Evolutionary conservation across 331 rosid species (phyloP), one percentile per base, ranked within the genome.

Genomic region (Malus hybrid): DNA sequence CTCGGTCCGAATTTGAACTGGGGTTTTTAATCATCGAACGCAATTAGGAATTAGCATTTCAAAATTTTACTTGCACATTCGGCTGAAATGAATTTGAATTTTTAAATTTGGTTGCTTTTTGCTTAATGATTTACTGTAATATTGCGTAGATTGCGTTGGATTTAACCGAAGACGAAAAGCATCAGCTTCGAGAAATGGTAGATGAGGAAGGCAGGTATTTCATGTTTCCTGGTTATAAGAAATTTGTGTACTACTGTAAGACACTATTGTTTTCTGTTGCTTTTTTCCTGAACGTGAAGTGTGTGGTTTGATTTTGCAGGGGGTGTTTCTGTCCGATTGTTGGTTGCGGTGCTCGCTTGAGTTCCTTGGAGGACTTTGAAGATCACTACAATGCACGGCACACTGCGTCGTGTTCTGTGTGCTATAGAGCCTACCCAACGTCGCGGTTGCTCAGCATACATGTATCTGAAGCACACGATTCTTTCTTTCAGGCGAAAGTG

Each of bases 401-500:
- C 73, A 77, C 92, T 64, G 96, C 97, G 42, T 89, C 91, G 34
- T 94, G 97, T 75, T 87, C 93, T 31, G 93, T 92, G 76, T 94
- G 99, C 76, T 88, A 87, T 22, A 89, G 99, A 85, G 99, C 90
- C 63, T 94, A 80, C 77, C 97, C 97, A 2, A 92, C 99, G 2
- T 85, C 91, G 0, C 87, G 87, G 59, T 80, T 94, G 61, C 97
- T 94, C 62, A 88, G 92, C 85, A 76, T 94, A 71, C 99, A 94
- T 72, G 80, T 89, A 31, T 94, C 97, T 10, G 99, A 94, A 91
- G 89, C 79, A n/a, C 99, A 94, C 22, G 95, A 89, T 80, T 92
- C 99, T 33, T 94, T 92, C 96, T 94, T 94, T 80, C 90, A 87
- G 77, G 97, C 99, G 22, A 94, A 92, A 87, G 93, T 86, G 36